Conservation (phyloP, 768 basidiomycete genomes). For the Tulasnella sp. region DNA sequence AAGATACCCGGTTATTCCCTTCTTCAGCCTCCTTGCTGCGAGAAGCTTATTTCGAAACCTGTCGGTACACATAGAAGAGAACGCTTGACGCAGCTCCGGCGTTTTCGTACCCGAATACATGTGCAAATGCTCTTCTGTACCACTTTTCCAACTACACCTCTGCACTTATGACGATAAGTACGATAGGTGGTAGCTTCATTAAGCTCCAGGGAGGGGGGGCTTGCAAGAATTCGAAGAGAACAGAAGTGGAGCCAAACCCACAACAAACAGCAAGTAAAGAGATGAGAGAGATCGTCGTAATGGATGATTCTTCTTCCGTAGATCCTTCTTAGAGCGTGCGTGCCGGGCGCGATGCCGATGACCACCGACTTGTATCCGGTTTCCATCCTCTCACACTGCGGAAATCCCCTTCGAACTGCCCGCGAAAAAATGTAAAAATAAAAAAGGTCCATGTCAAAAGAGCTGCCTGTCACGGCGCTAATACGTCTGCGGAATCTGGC, state of each 20-base stretch:
- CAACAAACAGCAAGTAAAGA: background rate
- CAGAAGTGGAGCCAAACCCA: background rate
- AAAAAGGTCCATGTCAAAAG: no score
- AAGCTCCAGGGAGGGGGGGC: background rate
- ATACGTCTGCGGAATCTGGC: background rate
- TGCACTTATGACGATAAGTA: background rate
- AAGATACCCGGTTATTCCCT: background rate
- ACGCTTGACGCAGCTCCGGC: background rate
- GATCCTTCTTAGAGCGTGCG: background rate
- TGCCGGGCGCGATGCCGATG: background rate
- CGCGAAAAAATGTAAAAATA: no score
- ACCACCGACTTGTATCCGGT: background rate
- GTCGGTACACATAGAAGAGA: background rate
- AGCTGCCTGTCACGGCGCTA: no score
- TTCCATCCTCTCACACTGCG: background rate
- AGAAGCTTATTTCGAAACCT: background rate
- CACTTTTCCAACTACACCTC: background rate
- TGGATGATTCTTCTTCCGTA: background rate
- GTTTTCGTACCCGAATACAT: background rate
- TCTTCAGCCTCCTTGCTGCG: background rate
- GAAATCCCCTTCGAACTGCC: background rate
- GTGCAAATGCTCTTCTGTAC: background rate
- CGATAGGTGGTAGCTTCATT: no score
- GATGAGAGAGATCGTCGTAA: background rate
- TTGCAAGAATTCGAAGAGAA: background rate